Conservation (phyloP, 805 yeast species). For the Candida ipomoeae region DNA sequence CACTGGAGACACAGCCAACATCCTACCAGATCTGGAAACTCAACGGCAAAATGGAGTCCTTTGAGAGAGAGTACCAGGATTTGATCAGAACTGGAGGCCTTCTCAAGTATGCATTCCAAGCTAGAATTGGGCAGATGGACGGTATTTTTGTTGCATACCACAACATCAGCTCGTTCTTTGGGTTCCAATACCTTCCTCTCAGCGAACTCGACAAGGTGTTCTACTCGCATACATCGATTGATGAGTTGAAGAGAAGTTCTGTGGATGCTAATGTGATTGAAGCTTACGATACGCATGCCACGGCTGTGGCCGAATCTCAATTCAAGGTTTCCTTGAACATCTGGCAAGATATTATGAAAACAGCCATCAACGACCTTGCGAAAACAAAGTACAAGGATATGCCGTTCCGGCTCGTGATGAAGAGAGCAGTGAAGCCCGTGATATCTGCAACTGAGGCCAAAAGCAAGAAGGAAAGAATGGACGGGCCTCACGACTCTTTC, state of each 20-base stretch:
- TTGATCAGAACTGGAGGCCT: constrained; percentile 66
- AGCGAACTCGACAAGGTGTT: constrained; percentile 56
- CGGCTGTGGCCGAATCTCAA: constrained; percentile 17
- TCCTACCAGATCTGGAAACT: constrained; percentile 64
- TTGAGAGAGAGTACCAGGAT: constrained; percentile 74
- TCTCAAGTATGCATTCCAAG: constrained; percentile 84
- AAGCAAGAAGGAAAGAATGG: background rate
- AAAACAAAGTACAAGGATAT: constrained; percentile 11
- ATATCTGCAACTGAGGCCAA: background rate
- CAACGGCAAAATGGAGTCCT: constrained; percentile 71
- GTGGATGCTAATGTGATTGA: constrained; percentile 12
- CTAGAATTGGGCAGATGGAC: constrained; percentile 94
- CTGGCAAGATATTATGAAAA: constrained; percentile 28
- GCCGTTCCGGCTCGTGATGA: constrained; percentile 29
- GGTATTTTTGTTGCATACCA: constrained; percentile 93
- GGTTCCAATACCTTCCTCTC: constrained; percentile 84
- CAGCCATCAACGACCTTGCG: constrained; percentile 25
- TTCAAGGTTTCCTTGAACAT: constrained; percentile 18
- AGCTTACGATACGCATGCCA: constrained; percentile 10
- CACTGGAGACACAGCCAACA: constrained; percentile 51
- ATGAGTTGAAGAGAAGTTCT: background rate
- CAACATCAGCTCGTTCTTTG: constrained; percentile 74
- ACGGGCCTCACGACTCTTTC: constrained; percentile 9
- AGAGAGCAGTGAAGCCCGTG: constrained; percentile 9
- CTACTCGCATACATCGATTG: constrained; percentile 18